phyloP scores from a whole-genome alignment of 345 rosid species.

The Geranium brycei region DNA sequence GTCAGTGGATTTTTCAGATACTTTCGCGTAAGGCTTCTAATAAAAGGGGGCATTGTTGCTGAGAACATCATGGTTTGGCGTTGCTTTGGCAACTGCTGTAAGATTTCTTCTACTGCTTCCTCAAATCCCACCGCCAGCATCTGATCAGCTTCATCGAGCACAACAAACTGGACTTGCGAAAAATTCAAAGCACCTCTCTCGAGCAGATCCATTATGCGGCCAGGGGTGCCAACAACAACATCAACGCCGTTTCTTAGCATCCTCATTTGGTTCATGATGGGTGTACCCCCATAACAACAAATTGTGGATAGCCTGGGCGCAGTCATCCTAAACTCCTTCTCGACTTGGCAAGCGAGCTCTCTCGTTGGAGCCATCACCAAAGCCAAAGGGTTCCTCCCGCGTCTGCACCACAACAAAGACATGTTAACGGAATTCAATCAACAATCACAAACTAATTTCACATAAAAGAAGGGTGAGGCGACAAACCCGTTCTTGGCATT shows the following conservation, averaged over 20 bases:
- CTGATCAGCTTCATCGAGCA: conserved; percentile 97
- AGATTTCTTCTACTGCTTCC: conserved; percentile 74
- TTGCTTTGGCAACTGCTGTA: conserved; percentile 51
- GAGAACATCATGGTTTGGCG: conserved; percentile 93
- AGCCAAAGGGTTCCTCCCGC: conserved; percentile 81
- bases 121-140: conserved; percentile 97
- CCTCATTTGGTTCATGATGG: conserved; percentile 55
- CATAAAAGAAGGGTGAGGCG: background rate
- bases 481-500: conserved; percentile 82
- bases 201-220: conserved; percentile 82
- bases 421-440: background rate
- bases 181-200: conserved; percentile 73
- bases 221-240: conserved; percentile 90
- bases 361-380: conserved; percentile 91
- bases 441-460: background rate
- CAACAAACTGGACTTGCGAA: conserved; percentile 66
- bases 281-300: conserved; percentile 92
- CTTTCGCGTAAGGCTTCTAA: conserved; percentile 55
- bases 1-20: conserved; percentile 65
- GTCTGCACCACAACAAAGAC: conserved; percentile 21
- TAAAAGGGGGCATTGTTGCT: conserved; percentile 94
- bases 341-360: conserved; percentile 90
- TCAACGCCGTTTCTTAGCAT: conserved; percentile 75
- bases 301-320: conserved; percentile 70
- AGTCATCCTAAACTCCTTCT: conserved; percentile 69